Evolutionary conservation across 1,284 basidiomycete species (phyloP), one percentile per base, ranked within the genome.

Genomic region (Sanguinoderma infundibulare): DNA sequence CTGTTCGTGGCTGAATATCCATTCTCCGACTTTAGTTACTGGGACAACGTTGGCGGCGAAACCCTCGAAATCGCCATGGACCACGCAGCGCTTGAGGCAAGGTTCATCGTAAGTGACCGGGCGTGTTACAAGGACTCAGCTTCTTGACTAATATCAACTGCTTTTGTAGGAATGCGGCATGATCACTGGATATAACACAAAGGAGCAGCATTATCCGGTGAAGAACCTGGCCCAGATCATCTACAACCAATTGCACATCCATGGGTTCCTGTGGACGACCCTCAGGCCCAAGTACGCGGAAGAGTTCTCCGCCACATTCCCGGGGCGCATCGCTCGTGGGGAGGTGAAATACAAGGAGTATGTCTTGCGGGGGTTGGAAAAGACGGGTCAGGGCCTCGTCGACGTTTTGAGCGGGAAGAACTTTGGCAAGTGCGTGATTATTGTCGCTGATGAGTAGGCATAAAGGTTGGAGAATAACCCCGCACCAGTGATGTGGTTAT

Each of bases 11-110:
- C 20, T 46, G 30, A 39, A n/a, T n/a, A n/a, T n/a, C n/a, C n/a
- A n/a, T n/a, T n/a, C n/a, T n/a, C n/a, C n/a, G n/a, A n/a, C n/a
- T n/a, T 54, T 35, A 85, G 83, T 24, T 81, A 77, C 64, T 83
- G 80, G 75, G 80, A 83, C 63, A 81, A 83, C 70, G 87, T 90
- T 55, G 90, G 91, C 2, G 91, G 91, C 0, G 81, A 86, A 63
- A 85, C 83, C 4, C 78, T 91, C 17, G 87, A 91, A 52, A 76
- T 82, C 36, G 84, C 83, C 0, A 72, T 91, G 15, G 77, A 76
- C 3, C 75, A 79, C 53, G 80, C 90, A 35, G 81, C 81, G 26
- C 72, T 70, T 1, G 69, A 78, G 38, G 87, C 84, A 0, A 75
- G 86, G 2, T 84, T 91, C 68, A 82, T 87, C 40, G 79, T 83